Evolutionary conservation across 2,329 filamentous ascomycete genomes (phyloP), one percentile per base, ranked within the genome.

Genomic region (Trichoderma endophyticum): DNA sequence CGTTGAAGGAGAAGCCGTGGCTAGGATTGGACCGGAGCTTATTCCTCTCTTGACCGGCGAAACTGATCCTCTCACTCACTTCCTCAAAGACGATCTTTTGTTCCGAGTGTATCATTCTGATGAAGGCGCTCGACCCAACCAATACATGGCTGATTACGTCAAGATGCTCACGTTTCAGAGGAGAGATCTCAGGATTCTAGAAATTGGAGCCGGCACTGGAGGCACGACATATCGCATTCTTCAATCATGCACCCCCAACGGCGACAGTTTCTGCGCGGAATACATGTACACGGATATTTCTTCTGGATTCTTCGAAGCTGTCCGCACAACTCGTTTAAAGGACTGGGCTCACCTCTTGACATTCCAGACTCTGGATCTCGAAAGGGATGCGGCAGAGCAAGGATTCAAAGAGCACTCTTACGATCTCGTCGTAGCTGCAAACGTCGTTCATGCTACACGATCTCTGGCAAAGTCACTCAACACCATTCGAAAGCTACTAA

Each of bases 241-340:
- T 14, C 69, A 74, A 39, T 73, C 75, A 18, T 71, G 51, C 11
- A 68, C 34, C 3, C 43, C 65, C 1, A 54, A 34, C 43, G 65
- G 70, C 6, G 39, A 70, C 3, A 30, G 14, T 6, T 61, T 72
- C 15, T 56, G 28, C 30, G 54, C 64, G 2, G 32, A 69, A 5
- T 83, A 83, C 71, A 79, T 77, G 6, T 84, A 79, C 71, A 83
- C 82, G 3, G 82, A 84, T 60, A 82, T 83, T 32, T 83, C 82
- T 0, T 73, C 78, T 2, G 78, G 76, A 1, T 83, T 83, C 76
- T 83, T 84, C 60, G 77, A 78, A 4, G 39, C 26, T 73, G 77
- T 75, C 76, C 81, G 0, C 74, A 74, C n/a, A 72, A 77, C 26
- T 71, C 71, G 14, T 78, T 80, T 72, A 51, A 73, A 43, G 65